Evolutionary conservation across 1,284 basidiomycete genomes (phyloP), one percentile per base, ranked within the genome.

Genomic region (Pseudozyma hubeiensis): DNA sequence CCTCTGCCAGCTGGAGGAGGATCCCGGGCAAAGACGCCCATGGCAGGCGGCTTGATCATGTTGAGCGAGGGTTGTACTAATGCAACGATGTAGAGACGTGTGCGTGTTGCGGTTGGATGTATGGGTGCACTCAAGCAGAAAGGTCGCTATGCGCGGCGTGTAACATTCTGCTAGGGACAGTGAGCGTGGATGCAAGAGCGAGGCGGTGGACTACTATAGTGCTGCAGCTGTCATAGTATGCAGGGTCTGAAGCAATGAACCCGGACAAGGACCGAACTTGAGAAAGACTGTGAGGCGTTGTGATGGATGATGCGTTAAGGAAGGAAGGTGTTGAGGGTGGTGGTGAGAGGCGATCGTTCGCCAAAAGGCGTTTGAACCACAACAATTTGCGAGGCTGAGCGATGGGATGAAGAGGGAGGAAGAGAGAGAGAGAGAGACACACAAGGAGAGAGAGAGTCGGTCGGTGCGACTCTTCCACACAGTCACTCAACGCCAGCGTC

Each of bases 1-100:
- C 51, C 37, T 2, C 49, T 62, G 14, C 30, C 59, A 14, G 41
- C 41, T 37, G 64, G 48, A 43, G 60, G 70, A 24, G 59, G 56
- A 30, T 74, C 71, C 44, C 71, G 71, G 65, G 62, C 62, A 41
- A 74, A 74, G 46, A 74, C 65, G 71, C 71, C 71, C 71, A 74
- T 74, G 6, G 65, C 52, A 3, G 71, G 71, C 34, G 71, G 71
- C 30, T 68, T 68, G 48, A 74, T 74, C 65, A 74, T 74, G 44
- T 29, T 39, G 53, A 30, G 24, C 31, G 45, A 16, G 35, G 29
- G 37, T 17, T 7, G 19, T 7, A 33, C 52, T 41, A 41, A 29
- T 14, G 24, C 24, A 24, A 24, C 24, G 24, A 24, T 41, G 48
- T 40, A 49, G 39, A 13, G 9, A 0, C 8, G 40, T 40, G n/a